Evolutionary conservation across 495 filamentous ascomycete genomes (phyloP).

Genomic region (Penicillium coffeae): DNA sequence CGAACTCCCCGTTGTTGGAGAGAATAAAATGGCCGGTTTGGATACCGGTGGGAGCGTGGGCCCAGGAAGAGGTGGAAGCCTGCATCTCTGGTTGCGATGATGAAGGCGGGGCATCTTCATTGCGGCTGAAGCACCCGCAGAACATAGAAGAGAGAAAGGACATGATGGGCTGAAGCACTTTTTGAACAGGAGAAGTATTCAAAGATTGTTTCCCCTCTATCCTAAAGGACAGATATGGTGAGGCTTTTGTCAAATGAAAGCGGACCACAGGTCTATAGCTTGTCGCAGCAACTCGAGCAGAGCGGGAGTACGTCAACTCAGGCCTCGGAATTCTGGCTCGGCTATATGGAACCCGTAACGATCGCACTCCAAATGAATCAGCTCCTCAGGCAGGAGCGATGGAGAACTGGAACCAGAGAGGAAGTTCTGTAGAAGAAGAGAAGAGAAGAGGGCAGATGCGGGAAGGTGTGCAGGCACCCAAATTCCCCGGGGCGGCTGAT

Average conservation of each 20-base stretch:
- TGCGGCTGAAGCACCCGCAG: slow-evolving; percentile 27
- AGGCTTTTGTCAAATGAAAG: neutral
- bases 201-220: neutral
- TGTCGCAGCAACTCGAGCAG: slow-evolving; percentile 1
- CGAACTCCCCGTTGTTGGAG: slow-evolving; percentile 19
- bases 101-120: slow-evolving; percentile 9
- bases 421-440: slow-evolving; percentile 1
- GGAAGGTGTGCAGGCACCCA: slow-evolving; percentile 18
- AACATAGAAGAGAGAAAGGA: slow-evolving; percentile 24
- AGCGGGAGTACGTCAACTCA: too few species aligned
- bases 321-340: too few species aligned
- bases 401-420: neutral
- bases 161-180: slow-evolving; percentile 14
- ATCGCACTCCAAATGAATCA: slow-evolving; percentile 4
- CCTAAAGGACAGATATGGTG: neutral
- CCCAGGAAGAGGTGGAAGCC: neutral
- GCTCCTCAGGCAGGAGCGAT: neutral
- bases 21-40: slow-evolving; percentile 35
- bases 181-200: neutral
- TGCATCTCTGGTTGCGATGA: slow-evolving; percentile 17
- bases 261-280: slow-evolving; percentile 4
- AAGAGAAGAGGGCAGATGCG: slow-evolving; percentile 4
- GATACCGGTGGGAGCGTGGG: slow-evolving; percentile 37
- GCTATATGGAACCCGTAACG: neutral
- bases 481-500: slow-evolving; percentile 7